These are phyloP conservation scores for Lentinula raphanica DNA, from an alignment of 768 basidiomycete species.

Conservation along the genomic window DNA sequence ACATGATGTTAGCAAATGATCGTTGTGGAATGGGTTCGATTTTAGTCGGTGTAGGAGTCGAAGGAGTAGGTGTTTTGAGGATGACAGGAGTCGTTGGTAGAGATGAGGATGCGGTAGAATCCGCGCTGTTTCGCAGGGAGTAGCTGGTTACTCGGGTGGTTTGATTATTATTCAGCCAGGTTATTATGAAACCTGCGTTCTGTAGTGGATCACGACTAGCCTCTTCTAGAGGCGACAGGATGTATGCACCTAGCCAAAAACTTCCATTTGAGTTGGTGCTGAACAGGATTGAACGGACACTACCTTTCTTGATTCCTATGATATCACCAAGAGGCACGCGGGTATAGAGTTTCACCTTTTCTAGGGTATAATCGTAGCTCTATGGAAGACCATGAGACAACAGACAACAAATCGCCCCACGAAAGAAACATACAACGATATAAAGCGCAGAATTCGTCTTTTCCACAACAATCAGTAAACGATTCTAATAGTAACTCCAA, in stretches of 20 bases:
- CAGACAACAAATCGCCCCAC: not conserved
- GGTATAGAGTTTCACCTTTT: conserved; percentile 87
- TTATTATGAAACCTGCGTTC: conserved; percentile 82
- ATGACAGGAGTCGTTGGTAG: not conserved
- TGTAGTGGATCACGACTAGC: conserved; percentile 82
- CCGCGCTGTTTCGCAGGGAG: conserved; percentile 69
- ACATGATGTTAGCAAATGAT: conserved; percentile 2
- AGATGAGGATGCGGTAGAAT: conserved; percentile 11
- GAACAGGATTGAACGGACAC: not conserved
- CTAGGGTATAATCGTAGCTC: conserved; percentile 92
- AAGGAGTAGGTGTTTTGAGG: not conserved
- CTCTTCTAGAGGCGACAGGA: conserved; percentile 89
- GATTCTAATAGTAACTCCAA: not conserved
- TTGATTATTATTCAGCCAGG: conserved; percentile 71
- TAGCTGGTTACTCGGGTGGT: conserved; percentile 80
- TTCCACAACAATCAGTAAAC: not conserved
- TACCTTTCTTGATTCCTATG: conserved; percentile 72
- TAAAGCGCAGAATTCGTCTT: conserved; percentile 55
- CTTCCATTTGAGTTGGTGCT: conserved; percentile 3
- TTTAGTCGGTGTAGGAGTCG: not conserved
- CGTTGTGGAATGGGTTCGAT: not conserved
- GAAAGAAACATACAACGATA: conserved; percentile 51
- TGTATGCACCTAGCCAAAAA: conserved; percentile 73
- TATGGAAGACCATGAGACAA: conserved; percentile 22
- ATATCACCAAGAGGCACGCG: conserved; percentile 85